Percentiles rank a stretch among this genome's conserved stretches.
Conservation (phyloP, 1,284 basidiomycete genomes). For the Leccinum fuscescens region DNA sequence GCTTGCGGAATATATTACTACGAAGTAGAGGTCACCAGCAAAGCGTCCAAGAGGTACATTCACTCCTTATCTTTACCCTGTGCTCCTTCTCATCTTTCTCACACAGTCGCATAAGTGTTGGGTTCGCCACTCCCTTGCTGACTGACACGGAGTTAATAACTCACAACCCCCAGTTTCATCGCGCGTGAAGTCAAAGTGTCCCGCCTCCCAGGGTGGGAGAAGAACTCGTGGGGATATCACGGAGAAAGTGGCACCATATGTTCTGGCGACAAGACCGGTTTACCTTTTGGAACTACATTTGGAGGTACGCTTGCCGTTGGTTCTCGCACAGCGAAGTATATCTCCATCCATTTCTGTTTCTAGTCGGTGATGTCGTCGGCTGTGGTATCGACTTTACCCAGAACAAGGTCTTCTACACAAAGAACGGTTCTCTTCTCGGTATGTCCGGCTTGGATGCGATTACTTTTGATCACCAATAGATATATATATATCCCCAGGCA, state of each 20-base stretch:
- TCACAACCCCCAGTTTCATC: constrained; percentile 40
- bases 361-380: constrained; percentile 83
- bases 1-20: constrained; percentile 90
- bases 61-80: constrained; percentile 6
- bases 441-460: constrained; percentile 19
- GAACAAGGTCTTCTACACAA: constrained; percentile 83
- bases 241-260: constrained; percentile 88
- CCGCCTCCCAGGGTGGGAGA: constrained; percentile 88
- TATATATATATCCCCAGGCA: constrained; percentile 40
- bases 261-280: constrained; percentile 69
- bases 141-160: constrained; percentile 10
- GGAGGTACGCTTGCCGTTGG: constrained; percentile 51
- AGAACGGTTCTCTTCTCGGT: constrained; percentile 82
- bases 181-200: constrained; percentile 58
- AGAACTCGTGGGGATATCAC: constrained; percentile 90
- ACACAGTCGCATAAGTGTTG: constrained; percentile 77
- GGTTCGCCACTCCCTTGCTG: constrained; percentile 40
- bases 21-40: constrained; percentile 72
- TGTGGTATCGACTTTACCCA: constrained; percentile 87
- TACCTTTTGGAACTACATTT: constrained; percentile 73
- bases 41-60: constrained; percentile 74
- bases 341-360: constrained; percentile 9
- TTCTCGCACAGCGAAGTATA: not conserved
- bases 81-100: constrained; percentile 13
- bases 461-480: constrained; percentile 12